phyloP scores from a whole-genome alignment of 2,329 filamentous ascomycete species.

The Pestalotiopsis sp. region DNA sequence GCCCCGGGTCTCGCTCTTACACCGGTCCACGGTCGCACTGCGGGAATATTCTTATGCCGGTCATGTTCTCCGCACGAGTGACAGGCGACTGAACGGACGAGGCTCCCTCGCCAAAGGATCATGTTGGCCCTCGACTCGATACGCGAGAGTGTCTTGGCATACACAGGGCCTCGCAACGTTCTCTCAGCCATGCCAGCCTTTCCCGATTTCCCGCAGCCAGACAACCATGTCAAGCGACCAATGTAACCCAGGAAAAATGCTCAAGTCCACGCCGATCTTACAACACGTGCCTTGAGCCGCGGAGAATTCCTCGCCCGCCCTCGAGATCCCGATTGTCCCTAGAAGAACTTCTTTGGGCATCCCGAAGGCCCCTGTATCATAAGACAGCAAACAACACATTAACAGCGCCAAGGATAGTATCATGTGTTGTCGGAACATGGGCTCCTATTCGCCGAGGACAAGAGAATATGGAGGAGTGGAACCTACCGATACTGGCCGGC shows the following conservation, averaged over 20 bases:
- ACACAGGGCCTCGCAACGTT: neutral
- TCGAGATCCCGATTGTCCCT: neutral
- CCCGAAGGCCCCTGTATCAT: neutral
- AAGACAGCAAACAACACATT: neutral
- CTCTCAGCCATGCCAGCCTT: neutral
- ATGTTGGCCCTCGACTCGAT: neutral
- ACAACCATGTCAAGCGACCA: neutral
- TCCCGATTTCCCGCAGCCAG: neutral
- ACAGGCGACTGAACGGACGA: neutral
- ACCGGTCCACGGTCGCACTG: neutral
- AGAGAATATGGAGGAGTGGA: neutral
- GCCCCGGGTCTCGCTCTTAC: neutral
- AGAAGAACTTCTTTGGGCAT: neutral
- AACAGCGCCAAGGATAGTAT: neutral
- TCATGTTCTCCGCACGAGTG: neutral
- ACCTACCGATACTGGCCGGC: neutral
- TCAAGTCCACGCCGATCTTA: neutral
- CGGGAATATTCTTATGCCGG: neutral
- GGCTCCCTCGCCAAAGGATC: neutral
- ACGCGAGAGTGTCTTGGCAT: neutral
- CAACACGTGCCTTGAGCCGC: neutral
- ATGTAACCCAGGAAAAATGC: neutral
- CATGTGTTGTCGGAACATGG: neutral
- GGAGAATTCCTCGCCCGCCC: neutral
- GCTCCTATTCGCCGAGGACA: neutral